A percentile compares a stretch with the other conserved stretches of the same genome.
Conservation (phyloP, 2,329 filamentous ascomycete genomes). For the Fusarium acutatum region DNA sequence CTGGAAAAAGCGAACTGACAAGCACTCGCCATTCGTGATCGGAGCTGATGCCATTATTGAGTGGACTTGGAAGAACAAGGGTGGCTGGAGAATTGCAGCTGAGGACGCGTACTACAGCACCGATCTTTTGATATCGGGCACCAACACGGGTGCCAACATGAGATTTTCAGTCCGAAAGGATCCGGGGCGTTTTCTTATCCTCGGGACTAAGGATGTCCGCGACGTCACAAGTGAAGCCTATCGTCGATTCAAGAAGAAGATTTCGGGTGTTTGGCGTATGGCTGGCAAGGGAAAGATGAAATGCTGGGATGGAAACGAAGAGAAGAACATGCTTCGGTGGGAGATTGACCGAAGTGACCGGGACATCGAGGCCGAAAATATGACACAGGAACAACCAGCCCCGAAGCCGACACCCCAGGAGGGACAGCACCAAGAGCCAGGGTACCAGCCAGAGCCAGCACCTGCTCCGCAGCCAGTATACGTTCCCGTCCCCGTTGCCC, state of each 20-base stretch:
- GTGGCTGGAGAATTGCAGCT: not conserved
- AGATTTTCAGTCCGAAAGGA: not conserved
- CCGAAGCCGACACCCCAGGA: not conserved
- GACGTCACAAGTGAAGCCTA: accelerated
- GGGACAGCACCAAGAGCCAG: not conserved
- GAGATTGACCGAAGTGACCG: not conserved
- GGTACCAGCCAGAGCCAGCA: too few species aligned
- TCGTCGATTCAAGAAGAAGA: not conserved
- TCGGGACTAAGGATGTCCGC: not conserved
- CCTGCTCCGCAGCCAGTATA: too few species aligned
- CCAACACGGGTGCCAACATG: not conserved
- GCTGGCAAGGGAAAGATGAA: not conserved
- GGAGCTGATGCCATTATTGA: not conserved
- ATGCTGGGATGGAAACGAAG: not conserved
- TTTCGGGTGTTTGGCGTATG: not conserved
- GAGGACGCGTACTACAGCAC: not conserved
- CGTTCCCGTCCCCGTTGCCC: not conserved
- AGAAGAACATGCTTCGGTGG: not conserved
- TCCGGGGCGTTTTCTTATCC: too few species aligned
- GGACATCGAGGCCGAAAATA: not conserved
- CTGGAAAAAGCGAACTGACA: not conserved
- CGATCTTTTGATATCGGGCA: not conserved
- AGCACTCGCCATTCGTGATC: not conserved
- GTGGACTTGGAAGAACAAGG: not conserved
- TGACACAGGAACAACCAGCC: accelerated